Percentiles rank a stretch among this genome's conserved stretches.
phyloP scores from a whole-genome alignment of 768 basidiomycete species.

The Phylloporus rhodoxanthus region DNA sequence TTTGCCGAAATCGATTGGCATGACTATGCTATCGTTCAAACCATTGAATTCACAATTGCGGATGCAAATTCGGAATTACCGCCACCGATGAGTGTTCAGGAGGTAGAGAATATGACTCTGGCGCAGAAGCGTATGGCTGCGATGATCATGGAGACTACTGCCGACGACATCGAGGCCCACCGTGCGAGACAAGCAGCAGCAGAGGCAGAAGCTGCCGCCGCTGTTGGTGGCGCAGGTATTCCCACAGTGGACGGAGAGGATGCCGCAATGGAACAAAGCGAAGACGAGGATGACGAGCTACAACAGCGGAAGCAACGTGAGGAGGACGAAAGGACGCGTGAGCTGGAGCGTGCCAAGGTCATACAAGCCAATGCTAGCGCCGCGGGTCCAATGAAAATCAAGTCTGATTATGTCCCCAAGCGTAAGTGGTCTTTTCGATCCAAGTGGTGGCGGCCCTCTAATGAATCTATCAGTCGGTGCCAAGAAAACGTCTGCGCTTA shows the following conservation, averaged over 20 bases:
- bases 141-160: conserved; percentile 96
- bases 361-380: conserved; percentile 76
- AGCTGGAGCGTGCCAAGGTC: conserved; percentile 71
- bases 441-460: conserved; percentile 2
- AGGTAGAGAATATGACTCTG: conserved; percentile 93
- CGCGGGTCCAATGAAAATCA: conserved; percentile 84
- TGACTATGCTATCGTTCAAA: conserved; percentile 96
- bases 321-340: conserved; percentile 64
- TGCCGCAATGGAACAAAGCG: conserved; percentile 75
- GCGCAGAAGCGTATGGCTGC: conserved; percentile 98
- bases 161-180: conserved; percentile 78
- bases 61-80: conserved; percentile 90
- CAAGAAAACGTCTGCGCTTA: conserved; percentile 59
- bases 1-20: conserved; percentile 99
- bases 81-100: conserved; percentile 92
- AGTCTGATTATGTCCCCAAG: conserved; percentile 94
- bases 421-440: conserved; percentile 44
- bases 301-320: conserved; percentile 53
- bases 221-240: conserved; percentile 60
- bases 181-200: conserved; percentile 78
- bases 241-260: conserved; percentile 45
- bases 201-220: conserved; percentile 77
- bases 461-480: conserved; percentile 49
- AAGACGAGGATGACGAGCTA: conserved; percentile 71
- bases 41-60: conserved; percentile 92